Evolutionary conservation across 2,329 filamentous ascomycete genomes (phyloP), one percentile per base, ranked within the genome.

Genomic region (Monosporascus sp.): DNA sequence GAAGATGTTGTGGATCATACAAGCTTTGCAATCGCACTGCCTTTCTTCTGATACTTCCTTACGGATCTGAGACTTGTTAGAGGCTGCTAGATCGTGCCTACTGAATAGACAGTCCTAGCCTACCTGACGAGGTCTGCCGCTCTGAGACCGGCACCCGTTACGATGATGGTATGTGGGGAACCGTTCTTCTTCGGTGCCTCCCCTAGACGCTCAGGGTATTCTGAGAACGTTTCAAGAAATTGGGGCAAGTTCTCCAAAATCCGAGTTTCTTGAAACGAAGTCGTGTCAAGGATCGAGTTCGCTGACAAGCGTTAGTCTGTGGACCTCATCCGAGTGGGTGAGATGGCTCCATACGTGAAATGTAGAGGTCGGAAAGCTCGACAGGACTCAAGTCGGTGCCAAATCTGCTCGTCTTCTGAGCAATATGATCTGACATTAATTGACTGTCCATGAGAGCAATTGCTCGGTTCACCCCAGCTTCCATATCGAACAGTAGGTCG

Each of bases 101-200:
- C 20, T 39, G 6, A 20, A 7, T 39, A 25, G 22, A 7, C 2
- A 3, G 38, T 4, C 43, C 44, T 11, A 6, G 61, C 70, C 44
- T 74, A 88, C 85, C 87, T 82, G 27, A 88, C 86, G 47, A 97
- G 73, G 65, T 97, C 89, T 17, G 93, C 91, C 5, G 94, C 91
- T 64, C 94, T 80, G 52, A 97, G 76, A 0, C 90, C 94, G 6
- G 92, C 90, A 8, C 84, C 83, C 14, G 92, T 85, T n/a, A 99
- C 81, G 37, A 99, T 83, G 51, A 99, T 78, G 1, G 93, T 97
- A 70, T 97, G 94, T 35, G 89, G 89, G 1, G 84, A 76, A 6
- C 88, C 88, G 41, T 85, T 86, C 62, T 84, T 77, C 72, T 87
- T 81, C 0, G 88, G 81, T 1, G 88, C 80, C 51, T 82, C 78